Evolutionary conservation across 2,329 filamentous ascomycete genomes (phyloP), one percentile per base, ranked within the genome.

Genomic region (Leptographium radiaticola): DNA sequence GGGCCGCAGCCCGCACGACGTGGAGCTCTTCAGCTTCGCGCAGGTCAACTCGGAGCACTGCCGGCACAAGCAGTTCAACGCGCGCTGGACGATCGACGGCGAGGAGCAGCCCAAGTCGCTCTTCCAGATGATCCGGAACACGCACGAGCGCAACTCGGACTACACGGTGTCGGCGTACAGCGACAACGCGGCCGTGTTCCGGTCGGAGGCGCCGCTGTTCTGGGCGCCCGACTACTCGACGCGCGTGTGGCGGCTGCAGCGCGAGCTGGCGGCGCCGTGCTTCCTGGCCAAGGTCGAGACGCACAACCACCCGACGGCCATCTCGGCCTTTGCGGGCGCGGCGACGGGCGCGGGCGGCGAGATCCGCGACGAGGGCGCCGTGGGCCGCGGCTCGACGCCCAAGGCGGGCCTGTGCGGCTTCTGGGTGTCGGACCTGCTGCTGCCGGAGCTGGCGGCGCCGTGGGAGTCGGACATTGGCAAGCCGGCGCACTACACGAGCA

Each of bases 41-140:
- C 93, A 98, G 71, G 91, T 98, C 67, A 97, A 97, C 74, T 97
- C 91, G 4, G 93, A 98, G 75, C 91, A 97, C 70, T 95, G 76
- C 60, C 74, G 76, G 30, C 76, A 79, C 67, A 95, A 96, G 74
- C 87, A 94, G 62, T 98, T 98, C 79, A 98, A 98, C 68, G 90
- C 93, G 33, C 84, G 83, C 56, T 98, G 93, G 89, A 93, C 84
- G 16, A 94, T 98, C 62, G 90, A 98, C 66, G 90, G 90, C 52
- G 75, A 86, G 60, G 72, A 76, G 59, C 93, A 90, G 76, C 77
- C 80, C 47, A 79, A 86, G 65, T 91, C 85, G 60, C 76, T 98
- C 9, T 98, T 98, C 65, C 83, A 83, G 39, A 97, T 98, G 93
- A 98, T 98, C 65, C 80, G 86, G 61, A 95, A 96, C 67, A 98